A percentile compares a stretch with the other conserved stretches of the same genome.
phyloP scores from a whole-genome alignment of 208 protist genomes.

The Trypanosoma conorhini region DNA sequence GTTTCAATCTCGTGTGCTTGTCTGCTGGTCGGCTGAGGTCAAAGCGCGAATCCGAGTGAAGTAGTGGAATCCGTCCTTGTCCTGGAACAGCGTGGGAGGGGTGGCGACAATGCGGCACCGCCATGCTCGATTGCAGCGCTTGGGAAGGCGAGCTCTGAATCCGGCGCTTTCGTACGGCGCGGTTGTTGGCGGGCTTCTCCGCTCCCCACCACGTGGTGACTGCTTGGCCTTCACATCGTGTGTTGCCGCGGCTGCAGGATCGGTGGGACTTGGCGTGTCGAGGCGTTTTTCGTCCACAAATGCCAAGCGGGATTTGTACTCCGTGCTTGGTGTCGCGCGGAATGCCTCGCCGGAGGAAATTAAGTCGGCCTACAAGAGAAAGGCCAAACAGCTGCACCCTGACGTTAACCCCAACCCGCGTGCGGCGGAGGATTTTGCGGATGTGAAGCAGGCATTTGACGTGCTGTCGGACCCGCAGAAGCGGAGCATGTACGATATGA shows the following conservation, averaged over 20 bases:
- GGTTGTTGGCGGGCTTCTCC: background rate
- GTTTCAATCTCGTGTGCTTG: slow-evolving; percentile 12
- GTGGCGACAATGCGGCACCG: background rate
- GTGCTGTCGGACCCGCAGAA: slow-evolving; percentile 89
- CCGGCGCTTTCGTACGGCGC: background rate
- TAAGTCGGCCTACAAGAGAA: slow-evolving; percentile 85
- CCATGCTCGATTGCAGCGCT: slow-evolving; percentile 1
- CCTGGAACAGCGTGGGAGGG: background rate
- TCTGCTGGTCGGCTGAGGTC: background rate
- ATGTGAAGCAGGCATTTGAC: slow-evolving; percentile 92
- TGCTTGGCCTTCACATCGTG: background rate
- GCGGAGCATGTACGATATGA: slow-evolving; percentile 92
- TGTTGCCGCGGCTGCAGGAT: background rate
- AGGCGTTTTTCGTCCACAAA: slow-evolving; percentile 36
- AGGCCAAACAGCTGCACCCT: slow-evolving; percentile 86
- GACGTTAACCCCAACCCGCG: slow-evolving; percentile 84
- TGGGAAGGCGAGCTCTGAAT: background rate
- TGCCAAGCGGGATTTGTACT: slow-evolving; percentile 79
- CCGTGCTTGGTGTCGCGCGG: slow-evolving; percentile 69
- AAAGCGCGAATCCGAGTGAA: background rate
- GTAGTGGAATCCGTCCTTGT: background rate
- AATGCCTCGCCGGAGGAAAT: slow-evolving; percentile 86
- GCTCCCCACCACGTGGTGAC: too few relatives aligned
- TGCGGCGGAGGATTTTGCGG: slow-evolving; percentile 85
- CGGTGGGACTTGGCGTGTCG: slow-evolving; percentile 7